Percentiles rank a stretch among this genome's conserved stretches.
Conservation (phyloP, 805 yeast species). For the Myxozyma nipponensis region DNA sequence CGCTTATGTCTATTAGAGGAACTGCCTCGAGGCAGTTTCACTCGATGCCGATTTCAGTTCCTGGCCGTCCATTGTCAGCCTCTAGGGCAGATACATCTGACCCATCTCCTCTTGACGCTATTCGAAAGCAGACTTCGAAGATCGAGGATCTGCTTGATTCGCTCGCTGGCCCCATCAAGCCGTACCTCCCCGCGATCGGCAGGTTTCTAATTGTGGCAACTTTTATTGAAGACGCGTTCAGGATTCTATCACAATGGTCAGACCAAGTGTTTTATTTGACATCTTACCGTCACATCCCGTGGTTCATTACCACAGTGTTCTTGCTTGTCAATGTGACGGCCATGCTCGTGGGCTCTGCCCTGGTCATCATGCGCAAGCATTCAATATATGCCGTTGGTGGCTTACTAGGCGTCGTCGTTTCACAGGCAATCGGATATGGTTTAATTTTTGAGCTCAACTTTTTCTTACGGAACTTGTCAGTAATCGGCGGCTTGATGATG, state of each 20-base stretch:
- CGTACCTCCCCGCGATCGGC: constrained; percentile 75
- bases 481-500: constrained; percentile 85
- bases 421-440: constrained; percentile 88
- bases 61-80: constrained; percentile 14
- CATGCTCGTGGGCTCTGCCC: constrained; percentile 70
- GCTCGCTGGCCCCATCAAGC: constrained; percentile 27
- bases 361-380: constrained; percentile 65
- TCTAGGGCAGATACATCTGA: constrained; percentile 18
- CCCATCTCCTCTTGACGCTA: constrained; percentile 25
- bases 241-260: constrained; percentile 83
- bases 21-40: constrained; percentile 28
- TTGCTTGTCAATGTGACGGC: constrained; percentile 57
- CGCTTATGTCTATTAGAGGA: constrained; percentile 25
- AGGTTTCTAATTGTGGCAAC: constrained; percentile 90
- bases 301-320: constrained; percentile 70
- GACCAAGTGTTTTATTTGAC: constrained; percentile 84
- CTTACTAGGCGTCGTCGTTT: constrained; percentile 63
- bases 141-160: constrained; percentile 26
- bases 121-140: constrained; percentile 22
- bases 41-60: constrained; percentile 27
- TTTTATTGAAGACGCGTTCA: constrained; percentile 79
- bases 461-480: constrained; percentile 80
- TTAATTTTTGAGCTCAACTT: constrained; percentile 74
- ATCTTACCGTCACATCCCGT: constrained; percentile 74
- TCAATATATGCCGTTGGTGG: constrained; percentile 67